Evolutionary conservation across 257 asterid species (phyloP), one percentile per base, ranked within the genome.

Genomic region (Fraxinus pennsylvanica): DNA sequence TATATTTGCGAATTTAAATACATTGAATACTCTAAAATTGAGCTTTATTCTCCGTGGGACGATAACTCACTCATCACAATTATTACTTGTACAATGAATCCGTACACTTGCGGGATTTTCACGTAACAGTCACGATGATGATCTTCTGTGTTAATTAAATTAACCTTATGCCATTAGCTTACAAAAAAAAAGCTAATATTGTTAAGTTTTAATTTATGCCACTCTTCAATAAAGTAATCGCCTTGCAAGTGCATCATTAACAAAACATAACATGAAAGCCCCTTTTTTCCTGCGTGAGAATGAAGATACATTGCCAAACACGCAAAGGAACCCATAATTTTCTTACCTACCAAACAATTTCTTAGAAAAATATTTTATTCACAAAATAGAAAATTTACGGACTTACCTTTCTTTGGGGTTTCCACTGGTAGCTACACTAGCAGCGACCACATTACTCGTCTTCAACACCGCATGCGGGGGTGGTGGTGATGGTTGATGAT

Each of bases 381-480:
- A 7, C 9, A 61, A 72, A 33, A 3, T n/a, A 76, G 43, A 43
- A 43, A 73, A 45, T 74, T 19, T n/a, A 59, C 5, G 68, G 17
- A 61, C 76, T 52, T 50, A 88, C 97, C 96, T 88, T 72, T 85
- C 92, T 71, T 90, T 91, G 4, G 85, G 79, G 72, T 78, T 17
- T 67, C 79, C 82, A 21, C 52, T 14, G 54, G 86, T 82, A 29
- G 86, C 77, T 14, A 47, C 85, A 35, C 73, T 50, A n/a, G 88
- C 80, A 33, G 88, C 73, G 22, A 84, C 35, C 10, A 72, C 79
- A 25, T 78, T 70, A 74, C 85, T 70, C 36, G 50, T 72, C 36
- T 27, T 52, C 5, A 47, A 73, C 78, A 70, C 73, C 78, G 73
- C 87, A 61, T 77, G 84, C 17, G 76, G 74, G 32, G 75, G 83